Evolutionary conservation across 306 rosid genomes (phyloP).

Genomic region (Castanea crenata): DNA sequence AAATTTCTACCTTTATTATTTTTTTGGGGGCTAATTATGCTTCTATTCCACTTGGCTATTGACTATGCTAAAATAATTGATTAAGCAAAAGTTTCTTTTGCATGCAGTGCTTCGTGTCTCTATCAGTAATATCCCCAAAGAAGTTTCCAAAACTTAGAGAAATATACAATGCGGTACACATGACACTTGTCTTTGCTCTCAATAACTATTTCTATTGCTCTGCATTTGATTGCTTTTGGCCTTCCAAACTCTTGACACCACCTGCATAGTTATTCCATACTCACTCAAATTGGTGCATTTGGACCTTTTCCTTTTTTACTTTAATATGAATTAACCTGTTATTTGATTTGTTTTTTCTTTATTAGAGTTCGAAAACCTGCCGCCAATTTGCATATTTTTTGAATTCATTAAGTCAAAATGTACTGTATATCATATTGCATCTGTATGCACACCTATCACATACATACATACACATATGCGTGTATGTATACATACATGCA

Average conservation of each 20-base stretch:
- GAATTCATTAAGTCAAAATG: neutral
- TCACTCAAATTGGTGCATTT: neutral
- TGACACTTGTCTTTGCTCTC: neutral
- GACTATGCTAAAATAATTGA: neutral
- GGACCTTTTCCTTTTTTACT: neutral
- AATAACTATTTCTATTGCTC: neutral
- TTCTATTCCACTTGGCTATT: too few species aligned
- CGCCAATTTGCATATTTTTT: neutral
- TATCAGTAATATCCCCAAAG: constrained; percentile 5
- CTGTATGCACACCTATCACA: neutral
- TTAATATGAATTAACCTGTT: neutral
- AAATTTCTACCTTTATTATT: too few species aligned
- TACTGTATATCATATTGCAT: neutral
- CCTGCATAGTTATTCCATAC: neutral
- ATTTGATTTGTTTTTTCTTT: neutral
- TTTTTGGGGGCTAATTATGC: neutral
- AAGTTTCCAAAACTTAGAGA: constrained; percentile 10
- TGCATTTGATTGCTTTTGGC: neutral
- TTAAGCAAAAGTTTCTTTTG: neutral
- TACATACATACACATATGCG: too few species aligned
- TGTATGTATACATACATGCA: too few species aligned
- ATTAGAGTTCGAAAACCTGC: neutral
- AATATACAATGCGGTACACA: constrained; percentile 6
- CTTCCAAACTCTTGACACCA: neutral
- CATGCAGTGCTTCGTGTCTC: constrained; percentile 14